A percentile compares a stretch with the other conserved stretches of the same genome.
phyloP scores from a whole-genome alignment of 768 basidiomycete species.

The Lentinus tigrinus region DNA sequence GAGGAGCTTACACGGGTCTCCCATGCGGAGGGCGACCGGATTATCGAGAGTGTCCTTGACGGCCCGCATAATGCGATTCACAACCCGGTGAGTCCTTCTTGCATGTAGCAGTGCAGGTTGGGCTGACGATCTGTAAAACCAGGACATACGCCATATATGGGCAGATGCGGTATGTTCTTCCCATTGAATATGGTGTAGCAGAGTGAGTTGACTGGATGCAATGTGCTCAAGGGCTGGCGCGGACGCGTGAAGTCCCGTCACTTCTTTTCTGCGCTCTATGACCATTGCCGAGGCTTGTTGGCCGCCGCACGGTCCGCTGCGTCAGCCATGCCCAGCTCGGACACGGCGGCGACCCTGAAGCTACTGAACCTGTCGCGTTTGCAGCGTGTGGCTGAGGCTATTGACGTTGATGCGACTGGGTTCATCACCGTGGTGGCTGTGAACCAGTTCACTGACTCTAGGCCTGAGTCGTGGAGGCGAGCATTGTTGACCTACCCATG shows the following conservation, averaged over 20 bases:
- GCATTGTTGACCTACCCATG: neutral
- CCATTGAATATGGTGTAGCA: neutral
- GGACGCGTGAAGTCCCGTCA: slow-evolving; percentile 49
- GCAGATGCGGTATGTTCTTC: slow-evolving; percentile 45
- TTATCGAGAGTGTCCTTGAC: slow-evolving; percentile 37
- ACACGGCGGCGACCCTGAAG: slow-evolving; percentile 23
- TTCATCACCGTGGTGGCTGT: slow-evolving; percentile 34
- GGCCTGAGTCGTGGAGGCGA: slow-evolving; percentile 31
- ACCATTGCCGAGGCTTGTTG: slow-evolving; percentile 31
- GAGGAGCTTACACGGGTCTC: slow-evolving; percentile 29
- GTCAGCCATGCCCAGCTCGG: neutral
- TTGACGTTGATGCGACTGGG: slow-evolving; percentile 38
- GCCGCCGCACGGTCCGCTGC: neutral
- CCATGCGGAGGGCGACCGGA: slow-evolving; percentile 33
- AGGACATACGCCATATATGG: slow-evolving; percentile 50
- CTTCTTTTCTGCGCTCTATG: slow-evolving; percentile 42
- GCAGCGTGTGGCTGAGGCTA: slow-evolving; percentile 33
- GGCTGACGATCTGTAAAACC: neutral
- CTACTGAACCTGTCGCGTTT: slow-evolving; percentile 32
- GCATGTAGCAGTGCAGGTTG: neutral
- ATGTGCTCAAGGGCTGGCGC: slow-evolving; percentile 41
- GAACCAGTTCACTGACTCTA: slow-evolving; percentile 28
- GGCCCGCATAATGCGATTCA: slow-evolving; percentile 46
- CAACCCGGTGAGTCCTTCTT: slow-evolving; percentile 31
- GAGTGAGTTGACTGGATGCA: neutral